phyloP scores from a whole-genome alignment of 2,329 filamentous ascomycete species.

The Aspergillus fischeri region DNA sequence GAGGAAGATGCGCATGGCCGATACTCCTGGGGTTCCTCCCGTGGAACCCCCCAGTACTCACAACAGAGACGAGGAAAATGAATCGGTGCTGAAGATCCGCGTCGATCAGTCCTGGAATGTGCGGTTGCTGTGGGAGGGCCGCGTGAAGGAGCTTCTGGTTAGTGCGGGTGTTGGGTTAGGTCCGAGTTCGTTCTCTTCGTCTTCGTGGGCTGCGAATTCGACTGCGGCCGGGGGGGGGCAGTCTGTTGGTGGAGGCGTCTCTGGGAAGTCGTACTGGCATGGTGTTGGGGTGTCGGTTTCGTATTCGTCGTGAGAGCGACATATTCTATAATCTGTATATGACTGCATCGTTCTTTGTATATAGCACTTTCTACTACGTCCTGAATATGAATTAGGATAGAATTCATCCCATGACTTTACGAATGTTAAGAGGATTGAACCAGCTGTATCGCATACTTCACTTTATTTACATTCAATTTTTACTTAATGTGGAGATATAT shows the following conservation, averaged over 20 bases:
- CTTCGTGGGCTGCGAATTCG: constrained; percentile 22
- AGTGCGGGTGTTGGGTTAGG: constrained; percentile 85
- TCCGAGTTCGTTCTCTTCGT: constrained; percentile 37
- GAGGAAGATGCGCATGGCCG: constrained; percentile 31
- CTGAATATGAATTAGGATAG: background rate
- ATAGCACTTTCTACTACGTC: background rate
- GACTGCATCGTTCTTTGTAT: background rate
- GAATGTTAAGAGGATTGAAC: background rate
- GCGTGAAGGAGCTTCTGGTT: constrained; percentile 87
- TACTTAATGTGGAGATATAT: background rate
- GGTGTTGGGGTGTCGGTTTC: constrained; percentile 41
- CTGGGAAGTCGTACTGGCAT: constrained; percentile 35
- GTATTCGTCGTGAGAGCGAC: constrained; percentile 35
- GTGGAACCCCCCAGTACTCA: constrained; percentile 10
- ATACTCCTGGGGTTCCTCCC: constrained; percentile 16
- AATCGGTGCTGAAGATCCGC: constrained; percentile 83
- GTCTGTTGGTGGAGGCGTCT: constrained; percentile 23
- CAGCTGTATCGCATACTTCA: background rate
- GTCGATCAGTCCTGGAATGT: constrained; percentile 85
- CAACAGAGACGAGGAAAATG: constrained; percentile 60
- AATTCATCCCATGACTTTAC: background rate
- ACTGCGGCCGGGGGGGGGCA: constrained; percentile 20
- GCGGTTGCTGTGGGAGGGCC: constrained; percentile 86
- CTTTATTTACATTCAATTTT: background rate
- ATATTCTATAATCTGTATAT: background rate